Evolutionary conservation across 1,284 basidiomycete species (phyloP).

Genomic region (Serendipita sp.): DNA sequence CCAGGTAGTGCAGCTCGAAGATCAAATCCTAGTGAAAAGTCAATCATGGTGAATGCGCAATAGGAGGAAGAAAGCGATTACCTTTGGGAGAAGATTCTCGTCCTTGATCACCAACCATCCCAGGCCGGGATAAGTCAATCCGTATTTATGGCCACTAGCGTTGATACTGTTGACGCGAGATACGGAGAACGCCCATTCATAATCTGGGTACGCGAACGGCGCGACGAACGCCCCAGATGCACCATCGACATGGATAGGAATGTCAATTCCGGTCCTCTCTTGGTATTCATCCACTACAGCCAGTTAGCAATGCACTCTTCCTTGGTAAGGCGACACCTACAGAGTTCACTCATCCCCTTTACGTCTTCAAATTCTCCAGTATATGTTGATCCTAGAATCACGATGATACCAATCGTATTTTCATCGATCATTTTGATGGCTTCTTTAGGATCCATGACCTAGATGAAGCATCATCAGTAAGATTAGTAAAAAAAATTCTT

Average conservation of each 20-base stretch:
- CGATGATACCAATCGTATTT: constrained; percentile 75
- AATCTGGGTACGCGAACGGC: constrained; percentile 67
- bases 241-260: constrained; percentile 79
- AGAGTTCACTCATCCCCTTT: constrained; percentile 67
- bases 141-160: constrained; percentile 81
- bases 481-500: too few species aligned
- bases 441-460: constrained; percentile 70
- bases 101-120: constrained; percentile 82
- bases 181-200: constrained; percentile 76
- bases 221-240: constrained; percentile 78
- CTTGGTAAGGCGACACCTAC: constrained; percentile 10
- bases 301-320: neutral
- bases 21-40: constrained; percentile 46
- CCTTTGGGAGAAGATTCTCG: constrained; percentile 60
- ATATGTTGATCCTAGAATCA: constrained; percentile 77
- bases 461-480: constrained; percentile 19
- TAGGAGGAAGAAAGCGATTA: constrained; percentile 5
- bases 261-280: constrained; percentile 56
- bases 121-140: constrained; percentile 73
- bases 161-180: constrained; percentile 73
- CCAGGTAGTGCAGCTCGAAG: constrained; percentile 71
- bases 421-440: constrained; percentile 84
- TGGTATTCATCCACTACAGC: constrained; percentile 65
- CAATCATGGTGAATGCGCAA: neutral
- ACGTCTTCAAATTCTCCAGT: constrained; percentile 91